phyloP scores from a whole-genome alignment of 2,329 filamentous ascomycete species.

The Cyphellophora attinorum region DNA sequence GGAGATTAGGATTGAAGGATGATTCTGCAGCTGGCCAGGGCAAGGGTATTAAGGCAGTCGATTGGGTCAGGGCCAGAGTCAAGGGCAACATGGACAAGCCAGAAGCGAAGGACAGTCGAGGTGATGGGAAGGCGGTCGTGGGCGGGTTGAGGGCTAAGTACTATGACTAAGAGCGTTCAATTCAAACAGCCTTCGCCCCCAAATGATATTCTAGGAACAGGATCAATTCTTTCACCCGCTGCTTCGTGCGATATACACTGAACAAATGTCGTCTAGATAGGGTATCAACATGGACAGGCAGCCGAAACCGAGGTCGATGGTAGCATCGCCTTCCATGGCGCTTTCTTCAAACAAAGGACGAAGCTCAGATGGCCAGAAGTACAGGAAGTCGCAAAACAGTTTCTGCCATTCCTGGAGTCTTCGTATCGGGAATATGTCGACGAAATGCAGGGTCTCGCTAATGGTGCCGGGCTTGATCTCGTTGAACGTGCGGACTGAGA shows the following conservation, averaged over 20 bases:
- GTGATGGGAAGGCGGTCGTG: conserved; percentile 12
- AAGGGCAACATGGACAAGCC: conserved; percentile 20
- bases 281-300: conserved; percentile 21
- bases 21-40: conserved; percentile 12
- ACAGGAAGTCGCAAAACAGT: conserved; percentile 32
- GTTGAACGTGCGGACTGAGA: conserved; percentile 51
- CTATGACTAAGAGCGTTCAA: conserved; percentile 9
- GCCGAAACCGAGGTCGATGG: conserved; percentile 20
- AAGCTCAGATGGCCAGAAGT: conserved; percentile 39
- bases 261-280: too few relatives aligned
- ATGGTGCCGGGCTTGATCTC: conserved; percentile 43
- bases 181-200: not conserved
- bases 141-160: conserved; percentile 15
- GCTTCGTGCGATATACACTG: too few relatives aligned
- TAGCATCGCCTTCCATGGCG: conserved; percentile 21
- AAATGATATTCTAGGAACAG: too few relatives aligned
- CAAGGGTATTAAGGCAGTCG: conserved; percentile 20
- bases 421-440: conserved; percentile 23
- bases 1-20: conserved; percentile 20
- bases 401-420: conserved; percentile 30
- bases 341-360: conserved; percentile 18
- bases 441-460: conserved; percentile 37
- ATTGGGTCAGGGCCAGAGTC: conserved; percentile 26
- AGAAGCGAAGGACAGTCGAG: conserved; percentile 8
- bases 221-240: too few relatives aligned